phyloP scores from a whole-genome alignment of 305 asterid genomes.

The Fraxinus baroniana region DNA sequence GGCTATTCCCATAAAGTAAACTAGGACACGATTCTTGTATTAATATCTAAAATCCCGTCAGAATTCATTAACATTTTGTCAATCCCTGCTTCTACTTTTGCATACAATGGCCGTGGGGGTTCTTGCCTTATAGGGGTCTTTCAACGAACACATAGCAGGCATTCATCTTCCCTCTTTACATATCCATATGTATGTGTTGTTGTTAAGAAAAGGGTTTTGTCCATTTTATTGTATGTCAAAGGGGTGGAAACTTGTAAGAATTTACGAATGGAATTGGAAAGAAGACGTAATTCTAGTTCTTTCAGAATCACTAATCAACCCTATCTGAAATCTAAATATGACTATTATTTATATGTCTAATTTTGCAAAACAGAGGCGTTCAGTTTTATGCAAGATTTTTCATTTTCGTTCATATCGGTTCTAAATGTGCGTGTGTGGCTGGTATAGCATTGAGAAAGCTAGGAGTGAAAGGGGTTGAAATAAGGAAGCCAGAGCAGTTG shows the following conservation, averaged over 20 bases:
- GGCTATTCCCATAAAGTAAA: slow-evolving; percentile 41
- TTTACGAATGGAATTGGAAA: background rate
- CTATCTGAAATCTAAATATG: background rate
- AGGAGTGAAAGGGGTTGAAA: slow-evolving; percentile 86
- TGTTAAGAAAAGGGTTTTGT: background rate
- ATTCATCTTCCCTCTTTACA: background rate
- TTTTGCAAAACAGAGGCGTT: background rate
- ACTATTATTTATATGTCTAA: background rate
- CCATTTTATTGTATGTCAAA: background rate
- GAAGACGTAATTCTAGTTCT: background rate
- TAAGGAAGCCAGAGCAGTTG: slow-evolving; percentile 89
- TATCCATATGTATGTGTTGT: background rate
- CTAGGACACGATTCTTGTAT: slow-evolving; percentile 42
- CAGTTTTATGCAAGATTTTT: background rate
- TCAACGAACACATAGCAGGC: slow-evolving; percentile 95
- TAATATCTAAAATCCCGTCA: background rate
- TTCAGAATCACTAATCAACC: background rate
- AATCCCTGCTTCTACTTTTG: background rate
- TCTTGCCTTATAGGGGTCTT: slow-evolving; percentile 96
- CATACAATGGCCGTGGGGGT: slow-evolving; percentile 75
- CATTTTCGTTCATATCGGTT: background rate
- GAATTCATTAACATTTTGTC: background rate
- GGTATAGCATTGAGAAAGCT: slow-evolving; percentile 68
- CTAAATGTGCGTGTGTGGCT: background rate
- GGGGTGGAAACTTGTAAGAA: background rate